Evolutionary conservation across 2,329 filamentous ascomycete species (phyloP).

Genomic region (Colletotrichum sansevieriae): DNA sequence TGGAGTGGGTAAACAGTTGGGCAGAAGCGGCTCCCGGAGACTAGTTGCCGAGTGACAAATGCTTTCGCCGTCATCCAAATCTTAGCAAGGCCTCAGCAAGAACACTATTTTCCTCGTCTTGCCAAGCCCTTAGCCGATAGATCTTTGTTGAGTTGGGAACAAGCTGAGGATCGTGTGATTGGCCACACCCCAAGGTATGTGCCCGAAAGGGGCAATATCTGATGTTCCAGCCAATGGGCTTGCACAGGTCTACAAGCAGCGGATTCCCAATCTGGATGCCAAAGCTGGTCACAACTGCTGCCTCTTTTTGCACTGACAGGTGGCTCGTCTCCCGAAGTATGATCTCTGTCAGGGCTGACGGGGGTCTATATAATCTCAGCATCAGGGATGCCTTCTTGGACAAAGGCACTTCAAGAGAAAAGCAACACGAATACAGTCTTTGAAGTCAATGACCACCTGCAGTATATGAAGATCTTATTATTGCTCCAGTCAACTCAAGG

Average conservation of each 20-base stretch:
- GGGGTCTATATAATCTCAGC: background rate
- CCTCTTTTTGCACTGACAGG: no score
- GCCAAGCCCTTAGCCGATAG: background rate
- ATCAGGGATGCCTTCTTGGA: no score
- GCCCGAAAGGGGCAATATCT: background rate
- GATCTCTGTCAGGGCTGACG: no score
- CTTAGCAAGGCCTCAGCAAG: background rate
- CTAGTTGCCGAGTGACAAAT: background rate
- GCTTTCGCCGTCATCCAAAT: background rate
- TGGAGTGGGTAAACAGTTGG: background rate
- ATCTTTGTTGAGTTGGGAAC: background rate
- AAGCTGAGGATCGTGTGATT: background rate
- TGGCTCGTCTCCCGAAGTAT: no score
- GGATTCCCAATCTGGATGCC: background rate
- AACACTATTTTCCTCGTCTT: background rate
- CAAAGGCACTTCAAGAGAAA: no score
- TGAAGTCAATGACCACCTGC: no score
- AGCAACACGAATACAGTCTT: no score
- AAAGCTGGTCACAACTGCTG: no score
- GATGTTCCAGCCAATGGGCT: background rate
- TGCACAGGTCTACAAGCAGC: rapidly evolving
- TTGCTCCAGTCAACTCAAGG: no score
- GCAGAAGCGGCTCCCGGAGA: background rate
- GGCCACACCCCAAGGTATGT: background rate
- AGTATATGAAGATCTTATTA: no score